Conservation (phyloP, 441 rosid genomes). For the Corymbia citriodora region DNA sequence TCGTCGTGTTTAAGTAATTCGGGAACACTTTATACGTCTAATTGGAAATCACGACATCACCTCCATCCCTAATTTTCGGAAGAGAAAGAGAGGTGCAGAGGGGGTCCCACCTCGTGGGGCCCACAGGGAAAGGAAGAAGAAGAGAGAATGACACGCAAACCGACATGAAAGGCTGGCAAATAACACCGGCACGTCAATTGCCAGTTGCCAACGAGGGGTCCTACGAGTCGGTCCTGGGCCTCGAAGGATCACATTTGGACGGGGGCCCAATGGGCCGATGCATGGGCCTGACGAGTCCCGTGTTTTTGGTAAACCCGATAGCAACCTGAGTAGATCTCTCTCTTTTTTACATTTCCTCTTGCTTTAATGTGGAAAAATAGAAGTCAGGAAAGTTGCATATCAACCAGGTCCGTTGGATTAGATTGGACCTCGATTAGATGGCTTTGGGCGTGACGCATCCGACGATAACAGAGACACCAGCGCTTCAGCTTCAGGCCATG, state of each 20-base stretch:
- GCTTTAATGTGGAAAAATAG: background rate
- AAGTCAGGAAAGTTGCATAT: background rate
- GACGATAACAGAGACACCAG: background rate
- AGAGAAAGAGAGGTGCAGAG: background rate
- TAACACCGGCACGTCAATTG: background rate
- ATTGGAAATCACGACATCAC: accelerated
- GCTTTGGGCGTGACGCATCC: background rate
- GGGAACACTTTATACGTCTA: background rate
- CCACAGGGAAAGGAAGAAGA: background rate
- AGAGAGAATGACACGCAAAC: background rate
- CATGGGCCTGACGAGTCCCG: background rate
- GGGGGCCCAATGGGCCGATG: background rate
- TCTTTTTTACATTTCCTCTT: background rate
- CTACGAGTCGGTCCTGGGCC: background rate
- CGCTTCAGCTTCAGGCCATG: background rate
- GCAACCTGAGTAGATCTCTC: background rate
- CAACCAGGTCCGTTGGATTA: background rate
- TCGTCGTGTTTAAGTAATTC: background rate
- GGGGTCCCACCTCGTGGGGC: background rate
- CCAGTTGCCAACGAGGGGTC: background rate
- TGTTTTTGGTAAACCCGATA: background rate
- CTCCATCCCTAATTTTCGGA: background rate
- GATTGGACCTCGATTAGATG: background rate
- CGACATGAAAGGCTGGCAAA: background rate
- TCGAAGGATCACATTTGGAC: background rate